Evolutionary conservation across 805 yeast species (phyloP).

Genomic region (Pichia manshurica): DNA sequence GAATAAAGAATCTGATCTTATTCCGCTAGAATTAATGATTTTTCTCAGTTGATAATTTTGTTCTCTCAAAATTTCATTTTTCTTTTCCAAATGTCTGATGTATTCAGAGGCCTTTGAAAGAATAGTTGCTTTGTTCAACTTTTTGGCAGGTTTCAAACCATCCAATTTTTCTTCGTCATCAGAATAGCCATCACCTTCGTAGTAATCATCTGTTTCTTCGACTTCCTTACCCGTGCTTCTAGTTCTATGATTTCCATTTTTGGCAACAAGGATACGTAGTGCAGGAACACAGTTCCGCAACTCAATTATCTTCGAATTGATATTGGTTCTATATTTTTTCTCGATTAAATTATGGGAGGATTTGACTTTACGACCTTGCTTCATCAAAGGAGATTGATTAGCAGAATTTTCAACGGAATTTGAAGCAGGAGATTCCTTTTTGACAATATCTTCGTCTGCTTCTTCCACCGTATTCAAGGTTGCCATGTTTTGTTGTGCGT

Average conservation of each 20-base stretch:
- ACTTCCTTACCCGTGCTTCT: constrained; percentile 32
- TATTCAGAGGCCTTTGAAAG: constrained; percentile 73
- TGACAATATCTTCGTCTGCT: constrained; percentile 14
- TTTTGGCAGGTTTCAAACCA: constrained; percentile 71
- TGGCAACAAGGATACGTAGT: constrained; percentile 42
- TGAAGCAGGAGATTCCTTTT: constrained; percentile 6
- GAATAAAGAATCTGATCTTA: constrained; percentile 7
- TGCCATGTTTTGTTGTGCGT: constrained; percentile 5
- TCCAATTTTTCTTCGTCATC: constrained; percentile 55
- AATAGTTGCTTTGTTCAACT: constrained; percentile 72
- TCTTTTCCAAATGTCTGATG: constrained; percentile 63
- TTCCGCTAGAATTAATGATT: constrained; percentile 13
- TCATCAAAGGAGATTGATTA: constrained; percentile 2
- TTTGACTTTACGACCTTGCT: constrained; percentile 41
- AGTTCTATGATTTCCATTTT: constrained; percentile 32
- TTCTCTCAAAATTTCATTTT: constrained; percentile 43
- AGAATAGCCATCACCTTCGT: constrained; percentile 47
- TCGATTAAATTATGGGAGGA: constrained; percentile 78
- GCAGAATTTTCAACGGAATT: constrained; percentile 3
- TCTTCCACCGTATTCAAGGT: constrained; percentile 15
- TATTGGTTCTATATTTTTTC: constrained; percentile 74
- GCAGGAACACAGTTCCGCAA: constrained; percentile 78
- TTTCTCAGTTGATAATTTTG: constrained; percentile 41
- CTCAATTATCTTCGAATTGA: constrained; percentile 66
- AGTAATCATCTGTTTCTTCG: constrained; percentile 41